phyloP scores from a whole-genome alignment of 2,329 filamentous ascomycete species.

The Fusarium sp. region DNA sequence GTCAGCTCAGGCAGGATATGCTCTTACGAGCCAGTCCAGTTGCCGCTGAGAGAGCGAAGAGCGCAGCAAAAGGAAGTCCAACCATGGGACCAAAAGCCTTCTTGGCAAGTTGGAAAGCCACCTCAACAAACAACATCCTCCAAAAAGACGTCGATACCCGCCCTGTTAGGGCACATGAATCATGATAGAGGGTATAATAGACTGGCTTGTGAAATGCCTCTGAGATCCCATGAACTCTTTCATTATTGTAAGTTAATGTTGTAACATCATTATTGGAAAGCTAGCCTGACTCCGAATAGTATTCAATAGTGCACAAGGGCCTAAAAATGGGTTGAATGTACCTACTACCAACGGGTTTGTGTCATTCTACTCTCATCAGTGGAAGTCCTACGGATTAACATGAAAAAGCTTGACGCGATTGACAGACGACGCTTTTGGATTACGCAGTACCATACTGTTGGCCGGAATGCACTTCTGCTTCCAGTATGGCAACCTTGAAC shows the following conservation, averaged over 20 bases:
- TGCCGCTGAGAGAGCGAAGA: slow-evolving; percentile 8
- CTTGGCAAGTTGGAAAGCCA: slow-evolving; percentile 2
- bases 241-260: slow-evolving; percentile 5
- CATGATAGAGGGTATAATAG: slow-evolving; percentile 8
- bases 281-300: neutral
- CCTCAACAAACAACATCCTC: neutral
- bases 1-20: slow-evolving; percentile 6
- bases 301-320: neutral
- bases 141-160: neutral
- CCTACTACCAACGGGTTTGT: slow-evolving; percentile 2
- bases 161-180: neutral
- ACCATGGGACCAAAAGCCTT: slow-evolving; percentile 17
- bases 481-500: neutral
- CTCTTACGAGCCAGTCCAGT: neutral
- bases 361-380: rapidly evolving
- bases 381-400: neutral
- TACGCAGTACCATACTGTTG: slow-evolving; percentile 8
- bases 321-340: neutral
- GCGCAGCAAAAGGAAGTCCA: slow-evolving; percentile 15
- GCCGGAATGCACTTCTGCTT: slow-evolving; percentile 24
- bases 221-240: slow-evolving; percentile 19
- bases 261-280: rapidly evolving
- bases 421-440: neutral
- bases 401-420: neutral
- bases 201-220: slow-evolving; percentile 10